A percentile compares a stretch with the other conserved stretches of the same genome.
Conservation (phyloP, 306 rosid species). For the Pyrus betulifolia region DNA sequence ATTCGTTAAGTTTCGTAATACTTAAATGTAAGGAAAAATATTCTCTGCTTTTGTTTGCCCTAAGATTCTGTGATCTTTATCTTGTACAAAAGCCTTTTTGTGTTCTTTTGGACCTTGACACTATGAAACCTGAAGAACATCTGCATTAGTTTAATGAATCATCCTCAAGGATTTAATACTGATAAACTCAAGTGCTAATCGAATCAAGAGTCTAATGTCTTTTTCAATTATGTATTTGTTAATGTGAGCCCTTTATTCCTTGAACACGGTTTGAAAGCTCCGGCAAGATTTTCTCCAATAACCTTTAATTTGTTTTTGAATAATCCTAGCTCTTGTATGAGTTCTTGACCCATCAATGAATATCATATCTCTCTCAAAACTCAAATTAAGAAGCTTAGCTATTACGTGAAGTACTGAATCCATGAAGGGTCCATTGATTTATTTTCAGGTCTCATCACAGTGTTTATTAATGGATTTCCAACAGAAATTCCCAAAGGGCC, state of each 20-base stretch:
- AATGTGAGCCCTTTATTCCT: neutral
- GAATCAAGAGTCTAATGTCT: neutral
- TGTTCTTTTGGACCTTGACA: neutral
- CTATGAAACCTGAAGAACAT: neutral
- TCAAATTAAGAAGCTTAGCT: neutral
- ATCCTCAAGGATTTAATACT: neutral
- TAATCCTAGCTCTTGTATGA: neutral
- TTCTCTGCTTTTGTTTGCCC: neutral
- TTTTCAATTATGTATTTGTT: neutral
- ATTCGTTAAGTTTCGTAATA: neutral
- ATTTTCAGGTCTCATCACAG: conserved; percentile 49
- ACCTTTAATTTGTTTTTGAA: neutral
- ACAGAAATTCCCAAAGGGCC: conserved; percentile 70
- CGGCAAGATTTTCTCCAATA: neutral
- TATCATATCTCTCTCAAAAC: neutral
- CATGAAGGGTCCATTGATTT: neutral
- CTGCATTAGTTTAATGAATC: neutral
- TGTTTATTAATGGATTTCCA: conserved; percentile 73
- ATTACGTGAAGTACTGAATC: neutral
- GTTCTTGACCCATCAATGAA: neutral
- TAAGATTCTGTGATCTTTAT: neutral
- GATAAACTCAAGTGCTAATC: neutral
- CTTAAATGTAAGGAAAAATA: neutral
- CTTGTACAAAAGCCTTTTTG: neutral
- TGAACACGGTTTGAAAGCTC: neutral